Base-by-base conservation (phyloP, 2,329 filamentous ascomycete species). In the Macrophomina pseudophaseolina region DNA sequence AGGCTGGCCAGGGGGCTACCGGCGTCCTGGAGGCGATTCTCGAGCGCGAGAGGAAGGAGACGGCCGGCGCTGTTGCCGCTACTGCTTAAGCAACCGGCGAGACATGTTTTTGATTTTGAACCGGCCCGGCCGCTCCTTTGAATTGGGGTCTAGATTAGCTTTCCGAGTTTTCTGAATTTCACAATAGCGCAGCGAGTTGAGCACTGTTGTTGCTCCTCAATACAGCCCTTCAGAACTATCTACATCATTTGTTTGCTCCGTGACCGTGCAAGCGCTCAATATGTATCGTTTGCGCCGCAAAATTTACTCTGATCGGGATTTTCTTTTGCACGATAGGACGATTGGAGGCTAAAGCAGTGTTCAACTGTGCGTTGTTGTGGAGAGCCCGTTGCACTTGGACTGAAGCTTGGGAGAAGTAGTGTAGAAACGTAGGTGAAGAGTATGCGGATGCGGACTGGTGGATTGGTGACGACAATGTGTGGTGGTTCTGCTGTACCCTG, bases 21-120 rank as follows among this genome's bases (percentile, higher is more conserved):
- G 79, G 76, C 33, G 80, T 85, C 14, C 78, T 88, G 30, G 82
- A 84, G 73, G 77, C 76, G 40, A 72, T 84, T 40, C 75, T 85
- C 7, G 82, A 83, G 73, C 78, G 78, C 64, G 82, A 84, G 74
- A 76, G 77, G 63, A 73, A 76, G 67, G 76, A 81, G 70, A 79
- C 80, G 14, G 76, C 76, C 32, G 74, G 79, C 69, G 79, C 78
- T 69, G 79, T 82, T 53, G 80, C 78, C 68, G 81, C 80, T 60
- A 79, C 80, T 65, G 77, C 76, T 52, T 66, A 66, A 51, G 46
- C 44, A 28, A 44, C 16, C 28, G 28, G 18, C 11, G 12, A 28
- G 32, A 18, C 11, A 49, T 18, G 30, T 40, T 23, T 59, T 46
- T 23, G 12, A 33, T 16, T 48, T 40, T 6, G 63, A 49, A 28